Conservation (phyloP, 2,329 filamentous ascomycete genomes). For the Diaporthe aspalathi region DNA sequence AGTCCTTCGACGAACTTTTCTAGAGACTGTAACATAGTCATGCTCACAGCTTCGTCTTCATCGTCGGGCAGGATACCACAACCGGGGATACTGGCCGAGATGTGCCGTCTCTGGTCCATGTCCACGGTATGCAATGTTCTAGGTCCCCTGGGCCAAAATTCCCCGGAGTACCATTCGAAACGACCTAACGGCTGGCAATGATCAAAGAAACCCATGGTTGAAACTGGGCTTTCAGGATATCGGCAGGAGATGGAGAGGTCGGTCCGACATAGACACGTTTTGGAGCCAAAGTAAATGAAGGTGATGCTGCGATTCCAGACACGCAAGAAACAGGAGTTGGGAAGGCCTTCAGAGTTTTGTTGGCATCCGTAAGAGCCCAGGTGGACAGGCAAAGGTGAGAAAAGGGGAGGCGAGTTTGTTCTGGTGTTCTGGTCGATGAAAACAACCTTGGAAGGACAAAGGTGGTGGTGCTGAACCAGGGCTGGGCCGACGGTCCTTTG, state of each 20-base stretch:
- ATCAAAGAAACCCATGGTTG: slow-evolving; percentile 18
- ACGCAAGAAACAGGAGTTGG: background rate
- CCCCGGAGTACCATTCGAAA: background rate
- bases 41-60: background rate
- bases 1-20: background rate
- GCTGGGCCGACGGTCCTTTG: background rate
- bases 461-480: no score
- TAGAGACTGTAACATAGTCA: background rate
- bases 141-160: background rate
- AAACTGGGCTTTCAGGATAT: background rate
- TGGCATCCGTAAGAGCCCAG: no score
- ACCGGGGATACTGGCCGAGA: background rate
- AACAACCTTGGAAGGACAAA: no score
- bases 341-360: no score
- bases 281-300: no score
- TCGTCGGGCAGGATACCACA: background rate
- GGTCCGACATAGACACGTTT: no score
- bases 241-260: background rate
- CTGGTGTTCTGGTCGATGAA: no score
- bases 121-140: slow-evolving; percentile 11
- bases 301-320: no score
- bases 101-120: slow-evolving; percentile 13
- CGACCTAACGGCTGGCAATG: background rate
- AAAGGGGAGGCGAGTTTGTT: no score
- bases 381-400: background rate